These are phyloP conservation scores for Usnea hakonensis DNA, from an alignment of 495 filamentous ascomycete genomes.

Conservation along the genomic window DNA sequence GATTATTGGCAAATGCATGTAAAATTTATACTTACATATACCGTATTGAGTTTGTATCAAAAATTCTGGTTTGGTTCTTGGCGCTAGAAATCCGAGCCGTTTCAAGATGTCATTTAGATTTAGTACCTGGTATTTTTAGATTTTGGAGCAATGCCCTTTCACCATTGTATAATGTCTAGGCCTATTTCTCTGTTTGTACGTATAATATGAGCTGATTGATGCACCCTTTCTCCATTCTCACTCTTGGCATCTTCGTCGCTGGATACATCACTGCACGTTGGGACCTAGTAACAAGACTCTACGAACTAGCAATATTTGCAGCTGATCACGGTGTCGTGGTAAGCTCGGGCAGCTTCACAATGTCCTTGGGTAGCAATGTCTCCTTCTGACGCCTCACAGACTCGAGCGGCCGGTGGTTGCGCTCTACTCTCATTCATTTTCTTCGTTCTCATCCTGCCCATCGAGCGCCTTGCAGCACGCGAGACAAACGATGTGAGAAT, in stretches of 20 bases:
- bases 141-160: too few species aligned
- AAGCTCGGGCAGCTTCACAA: slow-evolving; percentile 32
- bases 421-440: slow-evolving; percentile 67
- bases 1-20: neutral
- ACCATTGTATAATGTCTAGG: neutral
- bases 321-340: slow-evolving; percentile 99
- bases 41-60: too few species aligned
- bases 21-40: too few species aligned
- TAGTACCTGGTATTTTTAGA: too few species aligned
- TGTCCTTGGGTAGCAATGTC: neutral
- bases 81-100: too few species aligned
- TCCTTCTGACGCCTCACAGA: slow-evolving; percentile 31
- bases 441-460: slow-evolving; percentile 64
- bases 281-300: slow-evolving; percentile 90
- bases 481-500: slow-evolving; percentile 55
- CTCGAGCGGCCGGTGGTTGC: slow-evolving; percentile 67
- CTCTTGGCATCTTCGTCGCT: slow-evolving; percentile 95
- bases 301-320: slow-evolving; percentile 93
- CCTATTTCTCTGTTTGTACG: neutral
- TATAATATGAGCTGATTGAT: slow-evolving; percentile 51
- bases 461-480: slow-evolving; percentile 61
- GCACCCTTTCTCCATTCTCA: slow-evolving; percentile 93
- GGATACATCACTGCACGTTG: slow-evolving; percentile 98
- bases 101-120: too few species aligned
- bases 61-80: too few species aligned